These are phyloP conservation scores for Chlorella sp. DNA, from an alignment of 139 green algal genomes.

Conservation along the genomic window DNA sequence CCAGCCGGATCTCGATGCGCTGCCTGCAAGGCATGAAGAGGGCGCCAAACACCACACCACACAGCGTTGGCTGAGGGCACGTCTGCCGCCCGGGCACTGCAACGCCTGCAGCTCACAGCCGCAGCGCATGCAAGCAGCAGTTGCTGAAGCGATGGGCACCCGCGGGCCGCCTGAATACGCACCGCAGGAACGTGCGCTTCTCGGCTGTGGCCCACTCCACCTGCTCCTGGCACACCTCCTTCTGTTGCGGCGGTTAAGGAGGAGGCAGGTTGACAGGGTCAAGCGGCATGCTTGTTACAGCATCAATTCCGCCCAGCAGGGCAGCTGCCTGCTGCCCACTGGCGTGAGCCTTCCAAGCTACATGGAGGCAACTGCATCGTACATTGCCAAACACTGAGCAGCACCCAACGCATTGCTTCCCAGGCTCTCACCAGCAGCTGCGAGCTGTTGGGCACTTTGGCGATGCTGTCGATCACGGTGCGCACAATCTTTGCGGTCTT, in stretches of 20 bases:
- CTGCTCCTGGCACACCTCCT: conserved; percentile 95
- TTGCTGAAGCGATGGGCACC: no score
- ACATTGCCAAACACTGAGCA: background rate
- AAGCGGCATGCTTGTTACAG: background rate
- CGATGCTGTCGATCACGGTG: conserved; percentile 93
- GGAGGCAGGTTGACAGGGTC: no score
- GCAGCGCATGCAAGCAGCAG: no score
- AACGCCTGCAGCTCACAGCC: no score
- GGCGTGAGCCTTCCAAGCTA: background rate
- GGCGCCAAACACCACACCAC: no score
- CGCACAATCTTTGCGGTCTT: conserved; percentile 99
- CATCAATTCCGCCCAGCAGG: background rate
- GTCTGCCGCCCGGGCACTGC: no score
- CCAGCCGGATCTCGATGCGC: conserved; percentile 89
- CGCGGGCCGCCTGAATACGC: no score
- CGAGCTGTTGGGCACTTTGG: conserved; percentile 86
- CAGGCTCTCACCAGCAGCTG: conserved; percentile 86
- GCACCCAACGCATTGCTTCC: no score
- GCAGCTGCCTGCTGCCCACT: background rate
- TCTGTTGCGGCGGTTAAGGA: conserved; percentile 45
- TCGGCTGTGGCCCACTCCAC: conserved; percentile 92
- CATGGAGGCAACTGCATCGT: background rate
- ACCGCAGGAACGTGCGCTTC: conserved; percentile 97
- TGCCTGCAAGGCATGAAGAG: conserved; percentile 76
- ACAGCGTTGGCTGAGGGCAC: no score